These are phyloP conservation scores for Pestalotiopsis sp. DNA, from an alignment of 2,329 filamentous ascomycete genomes.

Conservation along the genomic window DNA sequence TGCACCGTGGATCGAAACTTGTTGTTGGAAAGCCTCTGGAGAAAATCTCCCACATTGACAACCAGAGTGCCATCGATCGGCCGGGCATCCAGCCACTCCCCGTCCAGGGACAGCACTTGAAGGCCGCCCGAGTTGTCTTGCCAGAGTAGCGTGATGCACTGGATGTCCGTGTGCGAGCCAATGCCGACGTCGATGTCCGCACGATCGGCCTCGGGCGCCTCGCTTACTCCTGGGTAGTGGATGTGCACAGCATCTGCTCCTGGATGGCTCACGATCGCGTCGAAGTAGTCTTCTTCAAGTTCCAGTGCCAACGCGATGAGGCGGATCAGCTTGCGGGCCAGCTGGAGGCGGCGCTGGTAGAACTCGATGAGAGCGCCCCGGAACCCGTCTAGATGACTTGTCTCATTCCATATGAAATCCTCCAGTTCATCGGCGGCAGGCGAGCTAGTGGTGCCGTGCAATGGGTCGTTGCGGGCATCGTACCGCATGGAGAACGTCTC, in stretches of 20 bases:
- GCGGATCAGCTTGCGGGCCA: slow-evolving; percentile 40
- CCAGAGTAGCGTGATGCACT: slow-evolving; percentile 50
- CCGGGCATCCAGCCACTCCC: slow-evolving; percentile 46
- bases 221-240: slow-evolving; percentile 42
- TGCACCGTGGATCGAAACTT: slow-evolving; percentile 34
- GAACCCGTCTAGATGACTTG: slow-evolving; percentile 35
- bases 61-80: slow-evolving; percentile 46
- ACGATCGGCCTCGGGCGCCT: slow-evolving; percentile 24
- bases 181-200: slow-evolving; percentile 33
- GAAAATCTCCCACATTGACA: slow-evolving; percentile 47
- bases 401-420: slow-evolving; percentile 28
- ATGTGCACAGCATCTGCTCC: slow-evolving; percentile 30
- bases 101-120: slow-evolving; percentile 47
- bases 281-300: slow-evolving; percentile 42
- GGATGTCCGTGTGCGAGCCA: slow-evolving; percentile 51
- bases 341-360: slow-evolving; percentile 34
- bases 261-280: slow-evolving; percentile 33
- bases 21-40: slow-evolving; percentile 45
- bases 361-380: slow-evolving; percentile 37
- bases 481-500: slow-evolving; percentile 38
- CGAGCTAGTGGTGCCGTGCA: slow-evolving; percentile 9
- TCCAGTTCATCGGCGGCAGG: slow-evolving; percentile 15
- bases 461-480: slow-evolving; percentile 42
- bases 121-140: slow-evolving; percentile 47
- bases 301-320: slow-evolving; percentile 43